Conservation (phyloP, 257 asterid species). For the Nemophila menziesii region DNA sequence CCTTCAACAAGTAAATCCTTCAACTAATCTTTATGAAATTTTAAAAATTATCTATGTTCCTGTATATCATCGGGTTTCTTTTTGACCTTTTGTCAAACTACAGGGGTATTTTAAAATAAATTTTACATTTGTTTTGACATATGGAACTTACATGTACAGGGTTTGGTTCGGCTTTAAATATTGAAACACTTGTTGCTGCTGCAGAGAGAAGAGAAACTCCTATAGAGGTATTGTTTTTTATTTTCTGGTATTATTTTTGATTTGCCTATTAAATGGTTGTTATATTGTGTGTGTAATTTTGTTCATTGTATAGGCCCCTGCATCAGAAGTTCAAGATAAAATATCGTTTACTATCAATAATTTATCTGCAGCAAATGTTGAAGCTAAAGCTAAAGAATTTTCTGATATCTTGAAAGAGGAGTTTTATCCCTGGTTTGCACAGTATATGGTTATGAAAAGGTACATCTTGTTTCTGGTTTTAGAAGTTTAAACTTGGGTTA, state of each 20-base stretch:
- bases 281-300: constrained; percentile 5
- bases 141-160: constrained; percentile 28
- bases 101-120: no score
- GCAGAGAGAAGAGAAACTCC: constrained; percentile 96
- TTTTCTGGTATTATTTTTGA: background rate
- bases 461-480: constrained; percentile 4
- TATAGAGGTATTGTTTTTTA: constrained; percentile 49
- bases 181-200: constrained; percentile 95
- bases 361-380: constrained; percentile 69
- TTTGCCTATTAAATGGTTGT: background rate
- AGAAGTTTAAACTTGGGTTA: no score
- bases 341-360: constrained; percentile 79
- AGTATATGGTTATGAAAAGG: constrained; percentile 99
- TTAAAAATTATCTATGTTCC: constrained; percentile 1
- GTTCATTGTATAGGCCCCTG: constrained; percentile 71
- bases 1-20: constrained; percentile 54
- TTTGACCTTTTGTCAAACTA: no score
- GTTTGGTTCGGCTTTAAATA: constrained; percentile 94
- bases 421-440: constrained; percentile 94
- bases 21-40: background rate
- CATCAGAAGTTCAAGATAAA: constrained; percentile 86
- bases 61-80: constrained; percentile 5
- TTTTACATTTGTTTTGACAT: constrained; percentile 12
- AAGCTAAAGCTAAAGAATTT: constrained; percentile 86
- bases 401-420: constrained; percentile 58